Evolutionary conservation across 179 eudicot species (phyloP), one percentile per base, ranked within the genome.

Genomic region (Spergularia azorica): DNA sequence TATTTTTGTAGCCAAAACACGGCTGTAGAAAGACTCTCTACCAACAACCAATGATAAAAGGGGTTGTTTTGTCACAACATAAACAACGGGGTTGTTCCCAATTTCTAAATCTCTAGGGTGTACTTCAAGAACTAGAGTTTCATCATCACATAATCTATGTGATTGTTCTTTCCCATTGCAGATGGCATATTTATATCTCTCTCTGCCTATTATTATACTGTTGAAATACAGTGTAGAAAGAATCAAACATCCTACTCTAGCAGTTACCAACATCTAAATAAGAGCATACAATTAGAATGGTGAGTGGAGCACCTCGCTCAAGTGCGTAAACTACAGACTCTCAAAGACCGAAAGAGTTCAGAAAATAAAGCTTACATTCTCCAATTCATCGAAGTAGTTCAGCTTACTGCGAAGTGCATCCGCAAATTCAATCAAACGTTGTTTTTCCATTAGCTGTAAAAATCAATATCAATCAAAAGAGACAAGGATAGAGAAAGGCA

Each of bases 361-460:
- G 68, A 26, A 73, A 56, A 32, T 32, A 70, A 72, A 77, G 78
- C 99, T 88, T 89, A 95, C 99, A 84, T 91, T 95, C 83, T 95
- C 99, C 82, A 95, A 84, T 84, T 91, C 97, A 83, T 95, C 99
- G 52, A 95, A 95, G 87, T 91, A 95, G 81, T 90, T 93, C 77
- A 95, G 95, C 87, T 91, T 95, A 70, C 82, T 86, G 52, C 93
- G 98, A 87, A 95, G 97, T 72, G 99, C 97, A 77, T 93, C 98
- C 11, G 98, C 97, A 83, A 91, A 95, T 83, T 91, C 99, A 79
- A 93, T 87, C 81, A 93, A 79, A 83, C 91, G 89, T 83, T 93
- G 97, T 88, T 93, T 95, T 84, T 95, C 99, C 73, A 95, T 80
- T 46, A 95, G 80, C 99, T 95, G 92, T 84, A 84, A 83, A 75